Evolutionary conservation across 768 basidiomycete species (phyloP), one percentile per base, ranked within the genome.

Genomic region (Auriscalpium orientale): DNA sequence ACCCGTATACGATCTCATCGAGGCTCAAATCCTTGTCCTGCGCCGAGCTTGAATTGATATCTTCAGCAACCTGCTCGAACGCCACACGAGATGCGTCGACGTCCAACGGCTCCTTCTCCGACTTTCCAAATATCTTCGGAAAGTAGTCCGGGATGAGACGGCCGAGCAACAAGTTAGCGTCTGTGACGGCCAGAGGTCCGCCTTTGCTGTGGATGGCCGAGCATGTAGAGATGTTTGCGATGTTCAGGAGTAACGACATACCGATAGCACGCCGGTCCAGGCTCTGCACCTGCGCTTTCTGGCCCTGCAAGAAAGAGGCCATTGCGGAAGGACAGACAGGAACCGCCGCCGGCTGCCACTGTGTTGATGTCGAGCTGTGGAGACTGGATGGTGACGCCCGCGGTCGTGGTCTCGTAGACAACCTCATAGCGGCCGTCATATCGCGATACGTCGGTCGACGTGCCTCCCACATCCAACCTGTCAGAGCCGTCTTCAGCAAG

Each of bases 331-430:
- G 83, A 86, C 49, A 98, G 73, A 62, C 94, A 87, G 1, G 89
- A 91, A 0, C 95, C 95, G 46, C 95, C 95, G 3, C 95, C 95
- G 0, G 95, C 95, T 8, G 95, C 95, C 49, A 97, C 93, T 6
- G 91, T 93, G 67, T 95, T 95, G 70, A 98, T 95, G 64, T 97
- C 94, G 16, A 98, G 79, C 63, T 95, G 93, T 0, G 94, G 91
- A 1, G 87, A 88, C 66, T 95, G 91, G 51, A 98, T 91, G 0
- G 89, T 89, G 18, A 97, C 87, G 1, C 94, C 92, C 0, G 95
- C 95, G 0, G 95, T 98, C 0, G 94, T 95, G 0, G 95, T 94
- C 68, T 98, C 95, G 65, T 93, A 95, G 2, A 95, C 91, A 16
- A 91, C 79, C 67, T 98, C 94, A 65, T 93, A 94, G 35, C 87